Percentiles rank a stretch among this genome's conserved stretches.
Evolutionary conservation across 2,329 filamentous ascomycete species (phyloP).

Genomic region (Colletotrichum sp.): DNA sequence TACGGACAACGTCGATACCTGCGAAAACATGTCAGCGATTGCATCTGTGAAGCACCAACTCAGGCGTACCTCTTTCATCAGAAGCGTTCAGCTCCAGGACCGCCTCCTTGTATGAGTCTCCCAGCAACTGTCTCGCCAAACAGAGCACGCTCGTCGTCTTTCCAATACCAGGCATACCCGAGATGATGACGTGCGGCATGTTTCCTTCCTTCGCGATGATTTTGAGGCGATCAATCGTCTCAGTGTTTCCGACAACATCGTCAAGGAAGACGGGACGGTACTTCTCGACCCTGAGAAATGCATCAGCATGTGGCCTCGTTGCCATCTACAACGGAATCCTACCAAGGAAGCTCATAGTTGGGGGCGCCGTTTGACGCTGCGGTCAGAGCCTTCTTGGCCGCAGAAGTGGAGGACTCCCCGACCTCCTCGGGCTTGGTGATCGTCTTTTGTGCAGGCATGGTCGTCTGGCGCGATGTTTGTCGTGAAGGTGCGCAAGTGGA

Average conservation of each 20-base stretch:
- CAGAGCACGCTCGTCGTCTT: constrained; percentile 97
- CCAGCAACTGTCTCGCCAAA: constrained; percentile 87
- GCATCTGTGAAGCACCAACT: constrained; percentile 27
- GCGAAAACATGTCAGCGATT: neutral
- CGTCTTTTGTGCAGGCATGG: constrained; percentile 43
- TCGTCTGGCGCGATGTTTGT: neutral
- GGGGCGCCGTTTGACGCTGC: constrained; percentile 52
- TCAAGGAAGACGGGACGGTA: constrained; percentile 94
- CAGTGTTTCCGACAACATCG: constrained; percentile 96
- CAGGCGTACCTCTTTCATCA: constrained; percentile 78
- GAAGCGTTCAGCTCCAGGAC: constrained; percentile 96
- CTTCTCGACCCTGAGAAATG: constrained; percentile 84
- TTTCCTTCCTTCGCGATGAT: constrained; percentile 99
- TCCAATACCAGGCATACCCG: constrained; percentile 98
- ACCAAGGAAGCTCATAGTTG: constrained; percentile 83
- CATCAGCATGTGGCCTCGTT: constrained; percentile 18
- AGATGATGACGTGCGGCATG: constrained; percentile 99
- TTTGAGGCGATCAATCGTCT: constrained; percentile 95
- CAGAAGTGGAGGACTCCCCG: constrained; percentile 66
- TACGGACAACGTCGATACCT: constrained; percentile 96
- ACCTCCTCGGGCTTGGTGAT: constrained; percentile 52
- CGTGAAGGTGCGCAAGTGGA: neutral
- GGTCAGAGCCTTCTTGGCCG: constrained; percentile 59
- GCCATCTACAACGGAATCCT: constrained; percentile 23
- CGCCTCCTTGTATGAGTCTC: constrained; percentile 95